Evolutionary conservation across 2,329 filamentous ascomycete genomes (phyloP), one percentile per base, ranked within the genome.

Genomic region (Zymoseptoria brevis): DNA sequence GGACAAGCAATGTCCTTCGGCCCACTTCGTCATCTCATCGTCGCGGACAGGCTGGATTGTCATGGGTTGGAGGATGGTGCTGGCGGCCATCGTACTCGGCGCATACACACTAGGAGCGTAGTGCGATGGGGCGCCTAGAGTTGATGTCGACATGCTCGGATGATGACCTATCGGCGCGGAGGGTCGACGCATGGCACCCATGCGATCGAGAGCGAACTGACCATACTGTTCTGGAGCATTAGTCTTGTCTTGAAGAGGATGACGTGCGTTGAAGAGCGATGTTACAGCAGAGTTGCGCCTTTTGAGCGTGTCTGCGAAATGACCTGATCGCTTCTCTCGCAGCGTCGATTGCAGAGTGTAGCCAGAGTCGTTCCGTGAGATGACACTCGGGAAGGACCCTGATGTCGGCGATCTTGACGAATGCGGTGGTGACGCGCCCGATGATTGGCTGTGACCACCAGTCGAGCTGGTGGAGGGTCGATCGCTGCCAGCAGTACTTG

Each of bases 261-360:
- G 63, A 49, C 62, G 63, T 58, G 62, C 60, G 53, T 67, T 66
- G 61, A 69, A 65, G 64, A 69, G 66, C 59, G 66, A 66, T 67
- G 70, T 68, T 72, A 79, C 77, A 64, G 92, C 96, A n/a, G 92
- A 96, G 76, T 92, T 96, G 65, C 93, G 85, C 60, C 92, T 84
- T n/a, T 88, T 88, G 64, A 79, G 50, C 45, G 57, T 62, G 51
- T 62, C 89, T 29, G 22, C 29, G 66, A 97, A 96, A 72, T 96
- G 90, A 1, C 89, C 92, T 2, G 94, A 97, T 55, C 93, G 85
- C 78, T 97, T 99, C 75, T 97, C 94, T 30, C 91, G 86, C 59
- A 99, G 79, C 4, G 90, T 96, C 19, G 89, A 85, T 63, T 92
- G 87, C 58, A 96, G 79, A 41, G 90, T 89, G 73, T 94, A 95